Conservation (phyloP, 23 red algal genomes). For the Gracilaria caudata region DNA sequence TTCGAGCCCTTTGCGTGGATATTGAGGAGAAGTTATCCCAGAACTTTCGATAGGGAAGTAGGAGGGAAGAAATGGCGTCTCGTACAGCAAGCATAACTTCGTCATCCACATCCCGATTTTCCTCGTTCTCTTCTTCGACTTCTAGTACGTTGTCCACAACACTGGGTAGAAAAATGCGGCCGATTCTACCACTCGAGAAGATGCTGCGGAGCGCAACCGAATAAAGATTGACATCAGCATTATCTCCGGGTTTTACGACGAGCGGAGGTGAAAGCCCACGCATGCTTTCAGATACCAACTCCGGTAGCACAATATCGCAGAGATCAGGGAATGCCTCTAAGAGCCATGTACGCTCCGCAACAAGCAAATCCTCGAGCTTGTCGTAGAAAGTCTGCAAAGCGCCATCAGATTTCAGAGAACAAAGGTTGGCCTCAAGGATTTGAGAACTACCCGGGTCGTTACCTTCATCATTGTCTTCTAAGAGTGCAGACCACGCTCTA, state of each 20-base stretch:
- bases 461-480: neutral
- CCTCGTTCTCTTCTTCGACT: neutral
- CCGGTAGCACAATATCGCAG: constrained; percentile 41
- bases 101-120: neutral
- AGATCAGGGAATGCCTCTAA: constrained; percentile 71
- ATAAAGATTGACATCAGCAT: constrained; percentile 19
- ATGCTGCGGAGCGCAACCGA: constrained; percentile 14
- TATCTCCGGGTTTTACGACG: constrained; percentile 8
- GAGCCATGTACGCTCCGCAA: constrained; percentile 66
- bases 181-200: constrained; percentile 8
- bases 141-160: neutral
- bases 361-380: constrained; percentile 38
- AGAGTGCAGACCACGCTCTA: constrained; percentile 47
- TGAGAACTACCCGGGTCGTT: neutral
- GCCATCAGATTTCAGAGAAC: neutral
- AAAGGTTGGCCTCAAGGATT: constrained; percentile 16
- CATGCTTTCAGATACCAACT: constrained; percentile 40
- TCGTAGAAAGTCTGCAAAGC: constrained; percentile 36
- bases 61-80: constrained; percentile 50
- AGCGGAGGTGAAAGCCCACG: constrained; percentile 21
- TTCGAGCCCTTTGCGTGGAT: constrained; percentile 30
- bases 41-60: constrained; percentile 49
- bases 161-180: neutral
- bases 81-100: constrained; percentile 24
- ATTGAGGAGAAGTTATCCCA: constrained; percentile 42